phyloP scores from a whole-genome alignment of 1,284 basidiomycete species.

The Mycosarcoma maydis region DNA sequence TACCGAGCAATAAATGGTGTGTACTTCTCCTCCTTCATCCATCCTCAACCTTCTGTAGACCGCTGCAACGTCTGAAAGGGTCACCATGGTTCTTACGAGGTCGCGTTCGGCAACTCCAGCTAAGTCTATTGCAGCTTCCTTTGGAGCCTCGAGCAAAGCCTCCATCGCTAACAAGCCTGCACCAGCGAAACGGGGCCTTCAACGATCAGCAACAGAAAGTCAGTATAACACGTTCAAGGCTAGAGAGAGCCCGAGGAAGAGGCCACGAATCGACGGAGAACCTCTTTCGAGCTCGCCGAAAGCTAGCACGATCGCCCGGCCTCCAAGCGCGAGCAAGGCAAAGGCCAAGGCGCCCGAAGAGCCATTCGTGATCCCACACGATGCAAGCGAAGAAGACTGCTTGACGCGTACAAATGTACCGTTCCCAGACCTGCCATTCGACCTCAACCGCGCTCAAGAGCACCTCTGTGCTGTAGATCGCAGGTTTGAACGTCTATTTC shows the following conservation, averaged over 20 bases:
- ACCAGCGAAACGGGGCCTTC: constrained; percentile 12
- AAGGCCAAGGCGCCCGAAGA: constrained; percentile 32
- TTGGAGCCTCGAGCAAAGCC: constrained; percentile 28
- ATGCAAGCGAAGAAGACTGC: constrained; percentile 43
- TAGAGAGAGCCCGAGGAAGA: neutral
- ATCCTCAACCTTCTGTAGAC: neutral
- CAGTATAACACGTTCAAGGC: constrained; percentile 5
- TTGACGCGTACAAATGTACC: constrained; percentile 43
- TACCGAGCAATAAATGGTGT: too few relatives aligned
- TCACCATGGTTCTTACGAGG: constrained; percentile 34
- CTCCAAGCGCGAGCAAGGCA: constrained; percentile 6
- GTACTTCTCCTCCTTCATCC: neutral
- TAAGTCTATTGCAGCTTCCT: constrained; percentile 31
- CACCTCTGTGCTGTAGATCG: constrained; percentile 77
- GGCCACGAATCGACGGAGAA: neutral
- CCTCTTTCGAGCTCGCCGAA: neutral
- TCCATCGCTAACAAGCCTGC: constrained; percentile 21
- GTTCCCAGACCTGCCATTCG: constrained; percentile 73
- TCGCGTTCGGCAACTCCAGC: constrained; percentile 41
- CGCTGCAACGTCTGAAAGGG: too few relatives aligned
- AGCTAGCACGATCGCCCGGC: neutral
- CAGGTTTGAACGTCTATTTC: constrained; percentile 78
- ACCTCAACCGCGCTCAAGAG: constrained; percentile 76
- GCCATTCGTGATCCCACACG: constrained; percentile 34
- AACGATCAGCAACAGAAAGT: constrained; percentile 36